A percentile compares a stretch with the other conserved stretches of the same genome.
phyloP scores from a whole-genome alignment of 257 asterid genomes.

The Solanum gracilifrons region DNA sequence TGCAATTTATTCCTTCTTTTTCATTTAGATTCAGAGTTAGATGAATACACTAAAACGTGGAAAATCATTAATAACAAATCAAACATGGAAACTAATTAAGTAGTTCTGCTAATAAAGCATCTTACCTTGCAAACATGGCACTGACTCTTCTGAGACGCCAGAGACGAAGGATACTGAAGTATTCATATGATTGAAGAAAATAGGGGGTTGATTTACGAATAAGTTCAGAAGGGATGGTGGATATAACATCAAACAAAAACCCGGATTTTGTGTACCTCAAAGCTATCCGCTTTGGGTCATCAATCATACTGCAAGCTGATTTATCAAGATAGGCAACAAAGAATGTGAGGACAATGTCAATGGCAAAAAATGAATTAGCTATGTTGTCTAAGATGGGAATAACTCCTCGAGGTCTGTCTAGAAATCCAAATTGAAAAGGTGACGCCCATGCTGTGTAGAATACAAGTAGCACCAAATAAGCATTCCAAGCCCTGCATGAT shows the following conservation, averaged over 20 bases:
- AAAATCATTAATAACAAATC: not conserved
- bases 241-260: slow-evolving; percentile 49
- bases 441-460: slow-evolving; percentile 86
- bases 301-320: slow-evolving; percentile 42
- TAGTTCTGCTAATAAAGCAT: not conserved
- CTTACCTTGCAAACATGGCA: slow-evolving; percentile 52
- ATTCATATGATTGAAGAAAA: slow-evolving; percentile 27
- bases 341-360: slow-evolving; percentile 65
- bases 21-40: not conserved
- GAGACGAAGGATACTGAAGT: slow-evolving; percentile 62
- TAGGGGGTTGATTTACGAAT: slow-evolving; percentile 25
- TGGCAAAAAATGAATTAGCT: slow-evolving; percentile 46
- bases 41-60: not conserved
- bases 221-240: slow-evolving; percentile 59
- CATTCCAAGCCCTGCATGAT: slow-evolving; percentile 53
- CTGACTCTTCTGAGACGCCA: slow-evolving; percentile 88
- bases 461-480: slow-evolving; percentile 44
- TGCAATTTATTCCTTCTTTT: not conserved
- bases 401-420: slow-evolving; percentile 22
- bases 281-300: slow-evolving; percentile 42
- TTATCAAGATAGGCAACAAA: slow-evolving; percentile 82
- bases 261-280: slow-evolving; percentile 43
- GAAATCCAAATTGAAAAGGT: slow-evolving; percentile 84
- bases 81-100: not conserved
- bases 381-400: slow-evolving; percentile 50